These are phyloP conservation scores for Euphorbia schlechtendalii DNA, from an alignment of 441 rosid genomes.

Conservation along the genomic window DNA sequence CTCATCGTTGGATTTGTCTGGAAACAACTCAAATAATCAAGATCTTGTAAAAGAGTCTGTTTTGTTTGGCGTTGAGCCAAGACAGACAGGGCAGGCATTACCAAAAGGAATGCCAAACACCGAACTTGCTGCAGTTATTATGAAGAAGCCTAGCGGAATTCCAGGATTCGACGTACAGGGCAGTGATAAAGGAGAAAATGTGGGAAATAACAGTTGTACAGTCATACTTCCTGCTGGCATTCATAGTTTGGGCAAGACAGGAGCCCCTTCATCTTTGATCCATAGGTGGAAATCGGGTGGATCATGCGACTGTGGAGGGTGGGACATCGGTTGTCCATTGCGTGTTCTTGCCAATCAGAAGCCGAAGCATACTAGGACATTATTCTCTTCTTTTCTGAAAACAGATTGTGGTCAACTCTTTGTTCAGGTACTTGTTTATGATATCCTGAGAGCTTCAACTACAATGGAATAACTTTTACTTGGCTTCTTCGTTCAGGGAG, in stretches of 20 bases:
- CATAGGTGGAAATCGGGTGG: constrained; percentile 71
- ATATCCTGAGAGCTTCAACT: background rate
- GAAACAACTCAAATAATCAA: constrained; percentile 19
- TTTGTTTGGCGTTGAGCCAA: constrained; percentile 43
- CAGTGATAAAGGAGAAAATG: constrained; percentile 15
- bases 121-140: constrained; percentile 73
- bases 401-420: constrained; percentile 42
- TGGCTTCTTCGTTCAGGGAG: constrained; percentile 40
- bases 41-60: constrained; percentile 44
- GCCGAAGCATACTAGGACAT: constrained; percentile 18
- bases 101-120: constrained; percentile 22
- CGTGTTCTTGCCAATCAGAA: constrained; percentile 36
- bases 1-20: constrained; percentile 24
- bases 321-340: constrained; percentile 89
- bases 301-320: constrained; percentile 91
- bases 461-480: background rate
- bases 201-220: constrained; percentile 20
- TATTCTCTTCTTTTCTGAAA: constrained; percentile 19
- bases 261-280: constrained; percentile 59
- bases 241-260: constrained; percentile 57
- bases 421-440: constrained; percentile 41
- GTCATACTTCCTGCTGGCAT: constrained; percentile 70
- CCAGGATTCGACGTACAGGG: constrained; percentile 10
- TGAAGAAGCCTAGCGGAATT: constrained; percentile 27
- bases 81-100: constrained; percentile 33